Conservation (phyloP, 148 eudicot species). For the Pouteria glomerata region DNA sequence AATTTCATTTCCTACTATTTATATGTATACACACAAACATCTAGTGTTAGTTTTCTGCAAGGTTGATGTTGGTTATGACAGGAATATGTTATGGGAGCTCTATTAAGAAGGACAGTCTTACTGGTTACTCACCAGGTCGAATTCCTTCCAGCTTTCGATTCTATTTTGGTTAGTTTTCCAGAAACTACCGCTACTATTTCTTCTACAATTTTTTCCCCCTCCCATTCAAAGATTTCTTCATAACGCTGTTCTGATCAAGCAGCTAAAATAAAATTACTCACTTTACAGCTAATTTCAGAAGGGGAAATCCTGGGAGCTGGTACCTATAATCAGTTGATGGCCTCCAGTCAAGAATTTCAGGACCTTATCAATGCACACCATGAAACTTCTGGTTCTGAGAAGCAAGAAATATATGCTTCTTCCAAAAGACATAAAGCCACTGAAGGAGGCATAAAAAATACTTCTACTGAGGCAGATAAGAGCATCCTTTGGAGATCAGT, state of each 20-base stretch:
- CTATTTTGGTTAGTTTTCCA: slow-evolving; percentile 43
- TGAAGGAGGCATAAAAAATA: slow-evolving; percentile 4
- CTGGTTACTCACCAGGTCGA: slow-evolving; percentile 77
- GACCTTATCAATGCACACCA: slow-evolving; percentile 64
- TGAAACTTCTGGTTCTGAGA: no score
- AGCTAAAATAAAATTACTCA: no score
- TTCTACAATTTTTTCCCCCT: neutral
- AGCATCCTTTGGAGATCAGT: slow-evolving; percentile 25
- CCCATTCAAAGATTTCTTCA: no score
- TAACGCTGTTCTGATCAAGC: no score
- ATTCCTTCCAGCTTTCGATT: slow-evolving; percentile 52
- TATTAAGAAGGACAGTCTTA: slow-evolving; percentile 44
- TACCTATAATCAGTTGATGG: slow-evolving; percentile 43
- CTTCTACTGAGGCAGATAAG: slow-evolving; percentile 24
- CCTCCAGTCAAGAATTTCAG: slow-evolving; percentile 50
- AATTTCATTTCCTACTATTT: no score
- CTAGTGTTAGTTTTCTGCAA: neutral
- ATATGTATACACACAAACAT: neutral
- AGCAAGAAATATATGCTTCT: no score
- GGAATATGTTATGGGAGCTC: slow-evolving; percentile 61
- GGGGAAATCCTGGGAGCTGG: slow-evolving; percentile 58
- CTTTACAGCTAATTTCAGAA: slow-evolving; percentile 43
- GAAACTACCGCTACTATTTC: neutral
- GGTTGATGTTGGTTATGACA: slow-evolving; percentile 16
- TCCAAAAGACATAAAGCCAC: neutral